Base-by-base conservation (phyloP, 2,329 filamentous ascomycete species). In the Monosporascus cannonballus region DNA sequence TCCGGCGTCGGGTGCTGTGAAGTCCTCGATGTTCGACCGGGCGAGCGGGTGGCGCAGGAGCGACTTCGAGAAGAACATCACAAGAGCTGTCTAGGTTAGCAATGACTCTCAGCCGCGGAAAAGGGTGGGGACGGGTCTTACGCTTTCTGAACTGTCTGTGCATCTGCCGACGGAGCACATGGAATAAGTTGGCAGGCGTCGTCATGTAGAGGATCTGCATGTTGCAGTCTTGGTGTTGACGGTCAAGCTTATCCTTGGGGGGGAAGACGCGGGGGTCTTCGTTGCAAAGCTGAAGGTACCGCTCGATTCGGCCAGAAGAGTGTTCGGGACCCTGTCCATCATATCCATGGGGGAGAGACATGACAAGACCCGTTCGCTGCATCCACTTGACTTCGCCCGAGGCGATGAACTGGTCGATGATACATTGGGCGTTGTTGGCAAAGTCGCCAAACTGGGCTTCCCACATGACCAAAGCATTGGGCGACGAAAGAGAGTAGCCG, bases 381-480 rank as follows among this genome's bases (percentile, higher is more conserved):
- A 97, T 87, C 94, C 94, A 99, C 78, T 99, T 99, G 60, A 89
- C 86, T 76, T 99, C 94, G 69, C 94, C 94, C 57, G 94, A 96
- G 49, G 94, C 93, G 64, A 99, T 87, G 76, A 99, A 99, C 75
- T 99, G 94, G 72, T 99, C 94, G 67, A 99, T 95, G 73, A 99
- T 95, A 71, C 91, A 96, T 76, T 99, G 94, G 44, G 94, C 93
- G 68, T 96, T 99, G 82, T 99, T 99, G 80, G 94, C 94, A 67
- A 99, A 99, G 74, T 99, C 94, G 79, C 94, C 94, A 67, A 99
- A 99, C 74, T 99, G 94, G 38, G 94, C 94, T 76, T 99, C 94
- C 94, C 94, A 99, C 85, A 99, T 96, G 64, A 99, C 93, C 25
- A 99, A 84, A 38, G 94, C 93, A 69, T 96, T 96, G 53, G 94